phyloP scores from a whole-genome alignment of 371 early-diverging fungal species.

The Rhizoclosmatium hyalinum region DNA sequence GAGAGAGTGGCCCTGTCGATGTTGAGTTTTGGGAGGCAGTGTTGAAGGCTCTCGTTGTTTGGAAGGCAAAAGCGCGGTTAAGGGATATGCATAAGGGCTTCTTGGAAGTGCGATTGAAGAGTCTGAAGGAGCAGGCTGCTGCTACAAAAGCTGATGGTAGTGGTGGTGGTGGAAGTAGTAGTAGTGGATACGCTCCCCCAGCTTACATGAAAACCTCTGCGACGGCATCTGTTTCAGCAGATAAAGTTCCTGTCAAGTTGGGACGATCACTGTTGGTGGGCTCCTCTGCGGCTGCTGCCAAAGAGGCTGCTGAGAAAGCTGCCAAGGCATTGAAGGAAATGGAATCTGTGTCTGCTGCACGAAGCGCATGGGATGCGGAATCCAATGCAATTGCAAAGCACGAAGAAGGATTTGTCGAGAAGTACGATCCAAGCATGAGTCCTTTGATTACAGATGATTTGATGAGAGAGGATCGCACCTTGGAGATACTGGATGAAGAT shows the following conservation, averaged over 20 bases:
- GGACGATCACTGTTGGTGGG: slow-evolving; percentile 21
- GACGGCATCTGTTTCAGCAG: not conserved
- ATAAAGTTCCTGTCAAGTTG: slow-evolving; percentile 12
- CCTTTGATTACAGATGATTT: slow-evolving; percentile 65
- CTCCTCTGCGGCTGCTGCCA: slow-evolving; percentile 24
- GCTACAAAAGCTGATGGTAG: not conserved
- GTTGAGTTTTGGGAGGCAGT: slow-evolving; percentile 95
- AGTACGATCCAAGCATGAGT: slow-evolving; percentile 71
- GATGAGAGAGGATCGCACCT: slow-evolving; percentile 61
- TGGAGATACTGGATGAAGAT: slow-evolving; percentile 66
- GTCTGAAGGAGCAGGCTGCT: slow-evolving; percentile 60
- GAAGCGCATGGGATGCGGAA: slow-evolving; percentile 22
- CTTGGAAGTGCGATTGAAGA: slow-evolving; percentile 73
- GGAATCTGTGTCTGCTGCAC: slow-evolving; percentile 53
- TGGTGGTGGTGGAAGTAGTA: not conserved
- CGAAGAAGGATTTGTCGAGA: slow-evolving; percentile 28
- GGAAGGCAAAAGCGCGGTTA: slow-evolving; percentile 81
- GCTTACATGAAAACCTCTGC: not conserved
- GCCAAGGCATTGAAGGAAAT: slow-evolving; percentile 73
- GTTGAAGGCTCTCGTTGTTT: slow-evolving; percentile 76
- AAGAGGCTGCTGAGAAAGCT: slow-evolving; percentile 49
- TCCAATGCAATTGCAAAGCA: slow-evolving; percentile 15
- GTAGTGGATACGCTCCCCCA: not conserved
- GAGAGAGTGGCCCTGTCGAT: slow-evolving; percentile 75
- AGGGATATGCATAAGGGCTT: slow-evolving; percentile 77